Evolutionary conservation across 805 yeast species (phyloP), one percentile per base, ranked within the genome.

Genomic region (Metschnikowia lochheadii): DNA sequence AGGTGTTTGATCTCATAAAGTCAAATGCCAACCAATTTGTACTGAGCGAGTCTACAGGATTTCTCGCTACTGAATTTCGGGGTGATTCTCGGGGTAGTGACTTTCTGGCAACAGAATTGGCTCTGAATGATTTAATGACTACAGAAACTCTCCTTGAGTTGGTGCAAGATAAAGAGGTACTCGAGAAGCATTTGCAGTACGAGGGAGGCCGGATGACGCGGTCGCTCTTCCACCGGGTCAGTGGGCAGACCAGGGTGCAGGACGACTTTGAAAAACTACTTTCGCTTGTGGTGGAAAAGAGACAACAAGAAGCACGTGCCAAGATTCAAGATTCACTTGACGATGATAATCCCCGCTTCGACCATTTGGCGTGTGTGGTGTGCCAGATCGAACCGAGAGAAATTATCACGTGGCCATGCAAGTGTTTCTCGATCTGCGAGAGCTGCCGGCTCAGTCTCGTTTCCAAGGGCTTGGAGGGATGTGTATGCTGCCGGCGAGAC

Each of bases 361-460:
- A 65, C 26, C 58, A 72, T 20, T 56, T 80, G 5, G 71, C 73
- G 5, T 90, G 97, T 67, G 96, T 88, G 6, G 84, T 91, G 2
- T 91, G 97, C 64, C 92, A 86, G 57, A 75, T 77, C 5, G 81
- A 85, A 51, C 79, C 82, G 5, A 75, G 97, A 56, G 87, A 85
- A 50, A 80, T 91, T 39, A 83, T 91, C 7, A 72, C 92, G 2
- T 91, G 97, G 97, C 97, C 97, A 0, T 91, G 97, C 63, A 80
- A 82, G 58, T 91, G 97, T 65, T 80, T 91, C 49, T 90, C 96
- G 0, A 73, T 91, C 5, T 91, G 97, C 66, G 96, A 90, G 56
- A 77, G 80, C 23, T 91, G 97, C 62, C 76, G 97, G 15, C 71
- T 83, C 10, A 80, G 86, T 15, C 73, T 91, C 47, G 89, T 88